Base-by-base conservation (phyloP, 1,284 basidiomycete genomes). In the Agaricales sp. region DNA sequence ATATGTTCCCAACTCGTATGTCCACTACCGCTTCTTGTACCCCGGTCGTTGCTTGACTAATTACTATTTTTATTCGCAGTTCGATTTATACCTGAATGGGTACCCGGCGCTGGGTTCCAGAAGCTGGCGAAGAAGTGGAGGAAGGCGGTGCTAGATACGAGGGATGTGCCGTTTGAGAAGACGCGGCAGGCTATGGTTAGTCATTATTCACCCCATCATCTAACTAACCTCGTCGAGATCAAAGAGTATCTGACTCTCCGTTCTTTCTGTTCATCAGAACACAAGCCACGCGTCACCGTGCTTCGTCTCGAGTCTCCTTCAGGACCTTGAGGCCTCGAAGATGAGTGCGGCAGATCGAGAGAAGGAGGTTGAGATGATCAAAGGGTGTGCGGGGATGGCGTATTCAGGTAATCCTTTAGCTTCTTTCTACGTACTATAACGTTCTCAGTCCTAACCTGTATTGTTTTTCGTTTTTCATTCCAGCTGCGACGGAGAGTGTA, bases 401-500 rank as follows among this genome's bases (percentile, higher is more conserved):
- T 45, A 45, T 45, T 8, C 44, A 22, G 44, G 21, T 45, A 16
- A 41, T n/a, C n/a, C n/a, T n/a, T n/a, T n/a, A n/a, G n/a, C n/a
- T n/a, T n/a, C n/a, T n/a, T n/a, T n/a, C n/a, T n/a, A n/a, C n/a
- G n/a, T n/a, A n/a, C n/a, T n/a, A n/a, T n/a, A n/a, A n/a, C n/a
- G n/a, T n/a, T n/a, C n/a, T n/a, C n/a, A n/a, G n/a, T n/a, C n/a
- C n/a, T n/a, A n/a, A n/a, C n/a, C n/a, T n/a, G n/a, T n/a, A n/a
- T n/a, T n/a, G n/a, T n/a, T n/a, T n/a, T n/a, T n/a, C n/a, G 67
- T 65, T 63, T 52, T 45, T 18, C 39, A 41, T n/a, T n/a, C n/a
- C 39, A 41, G 65, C 64, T 12, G 63, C 67, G 4, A n/a, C n/a
- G n/a, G 68, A 69, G 58, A 68, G 67, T 46, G 65, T 67, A 54